Conservation (phyloP, 1,139 yeast genomes). For the Yamadazyma jaroonii region DNA sequence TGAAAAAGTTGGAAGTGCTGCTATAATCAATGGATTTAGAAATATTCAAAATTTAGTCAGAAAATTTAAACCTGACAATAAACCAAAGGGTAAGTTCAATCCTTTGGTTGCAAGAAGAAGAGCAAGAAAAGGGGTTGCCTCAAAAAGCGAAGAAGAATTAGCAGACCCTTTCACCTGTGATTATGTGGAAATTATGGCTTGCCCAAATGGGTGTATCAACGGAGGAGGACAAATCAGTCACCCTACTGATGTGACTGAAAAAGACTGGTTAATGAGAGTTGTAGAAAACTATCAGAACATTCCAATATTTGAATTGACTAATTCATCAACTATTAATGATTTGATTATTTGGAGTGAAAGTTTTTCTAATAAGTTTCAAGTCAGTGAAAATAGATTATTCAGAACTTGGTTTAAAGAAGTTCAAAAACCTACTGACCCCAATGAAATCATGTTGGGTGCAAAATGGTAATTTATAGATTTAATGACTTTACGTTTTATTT, state of each 20-base stretch:
- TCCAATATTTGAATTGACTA: conserved; percentile 13
- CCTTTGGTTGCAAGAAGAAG: conserved; percentile 44
- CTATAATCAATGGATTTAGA: conserved; percentile 86
- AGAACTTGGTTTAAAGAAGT: conserved; percentile 50
- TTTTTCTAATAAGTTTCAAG: conserved; percentile 30
- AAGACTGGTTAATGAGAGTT: conserved; percentile 42
- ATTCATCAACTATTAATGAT: conserved; percentile 8
- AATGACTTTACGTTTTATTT: background rate
- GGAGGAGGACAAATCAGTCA: conserved; percentile 90
- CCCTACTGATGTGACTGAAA: conserved; percentile 34
- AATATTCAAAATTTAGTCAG: conserved; percentile 93
- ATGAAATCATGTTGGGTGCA: conserved; percentile 40
- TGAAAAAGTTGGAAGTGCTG: conserved; percentile 56
- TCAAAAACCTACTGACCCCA: conserved; percentile 51
- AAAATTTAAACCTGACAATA: conserved; percentile 55
- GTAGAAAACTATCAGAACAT: conserved; percentile 28
- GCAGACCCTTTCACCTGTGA: conserved; percentile 72
- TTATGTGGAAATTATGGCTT: conserved; percentile 95
- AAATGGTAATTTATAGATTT: conserved; percentile 31
- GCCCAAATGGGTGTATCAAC: conserved; percentile 96
- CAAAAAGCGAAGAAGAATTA: conserved; percentile 2
- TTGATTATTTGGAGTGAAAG: conserved; percentile 28
- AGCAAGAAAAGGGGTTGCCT: conserved; percentile 29
- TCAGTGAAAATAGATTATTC: conserved; percentile 36
- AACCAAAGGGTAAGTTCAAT: conserved; percentile 21